phyloP scores from a whole-genome alignment of 129 eudicot genomes.

The Flaveria robusta region DNA sequence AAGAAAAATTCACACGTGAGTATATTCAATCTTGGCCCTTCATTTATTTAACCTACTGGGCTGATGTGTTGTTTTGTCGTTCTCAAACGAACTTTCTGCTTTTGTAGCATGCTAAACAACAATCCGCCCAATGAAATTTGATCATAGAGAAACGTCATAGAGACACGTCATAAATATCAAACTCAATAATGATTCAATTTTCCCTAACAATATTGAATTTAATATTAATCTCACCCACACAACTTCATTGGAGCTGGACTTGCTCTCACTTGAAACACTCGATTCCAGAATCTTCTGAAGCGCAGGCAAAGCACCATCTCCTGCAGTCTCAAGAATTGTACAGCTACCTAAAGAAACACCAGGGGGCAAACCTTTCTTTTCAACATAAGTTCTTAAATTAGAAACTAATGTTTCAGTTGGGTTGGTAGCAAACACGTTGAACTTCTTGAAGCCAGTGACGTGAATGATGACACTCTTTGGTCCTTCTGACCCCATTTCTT shows the following conservation, averaged over 20 bases:
- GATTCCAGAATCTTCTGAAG: slow-evolving; percentile 57
- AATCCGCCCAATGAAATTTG: neutral
- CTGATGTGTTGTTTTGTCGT: neutral
- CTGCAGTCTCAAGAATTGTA: slow-evolving; percentile 67
- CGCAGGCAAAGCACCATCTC: slow-evolving; percentile 58
- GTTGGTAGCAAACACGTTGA: slow-evolving; percentile 64
- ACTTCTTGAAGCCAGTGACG: slow-evolving; percentile 80
- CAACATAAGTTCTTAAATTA: slow-evolving; percentile 46
- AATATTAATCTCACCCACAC: slow-evolving; percentile 57
- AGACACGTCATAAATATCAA: neutral
- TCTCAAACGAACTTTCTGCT: neutral
- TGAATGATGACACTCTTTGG: slow-evolving; percentile 53
- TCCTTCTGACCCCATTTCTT: slow-evolving; percentile 69
- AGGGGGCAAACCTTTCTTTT: slow-evolving; percentile 51
- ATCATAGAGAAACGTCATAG: neutral
- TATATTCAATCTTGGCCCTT: neutral
- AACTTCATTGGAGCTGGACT: slow-evolving; percentile 39
- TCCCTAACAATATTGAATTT: neutral
- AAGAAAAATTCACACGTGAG: neutral
- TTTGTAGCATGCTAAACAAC: neutral
- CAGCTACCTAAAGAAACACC: slow-evolving; percentile 64
- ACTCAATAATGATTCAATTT: neutral
- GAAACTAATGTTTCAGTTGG: slow-evolving; percentile 68
- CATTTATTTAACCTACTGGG: neutral
- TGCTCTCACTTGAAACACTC: slow-evolving; percentile 39